Conservation (phyloP, 768 basidiomycete species). For the Omphalotus guepiniiformis region DNA sequence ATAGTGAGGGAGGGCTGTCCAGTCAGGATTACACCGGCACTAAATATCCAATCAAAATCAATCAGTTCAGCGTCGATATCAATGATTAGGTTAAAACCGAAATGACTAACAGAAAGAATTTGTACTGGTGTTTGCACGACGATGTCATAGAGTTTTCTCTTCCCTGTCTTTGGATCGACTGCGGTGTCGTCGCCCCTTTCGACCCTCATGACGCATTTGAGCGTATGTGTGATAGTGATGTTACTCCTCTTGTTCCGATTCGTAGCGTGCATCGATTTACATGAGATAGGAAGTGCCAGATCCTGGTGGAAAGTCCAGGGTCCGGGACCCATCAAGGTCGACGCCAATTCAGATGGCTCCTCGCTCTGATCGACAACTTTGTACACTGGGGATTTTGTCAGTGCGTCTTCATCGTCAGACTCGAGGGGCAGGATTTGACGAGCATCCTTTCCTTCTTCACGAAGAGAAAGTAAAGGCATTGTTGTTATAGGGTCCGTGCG, state of each 20-base stretch:
- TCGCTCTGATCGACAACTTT: slow-evolving; percentile 42
- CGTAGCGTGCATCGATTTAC: slow-evolving; percentile 22
- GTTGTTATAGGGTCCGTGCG: slow-evolving; percentile 56
- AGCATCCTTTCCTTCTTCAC: slow-evolving; percentile 47
- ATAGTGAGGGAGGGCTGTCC: slow-evolving; percentile 77
- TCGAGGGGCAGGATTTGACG: slow-evolving; percentile 74
- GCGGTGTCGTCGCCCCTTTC: slow-evolving; percentile 63
- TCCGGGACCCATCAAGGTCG: slow-evolving; percentile 68
- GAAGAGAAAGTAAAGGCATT: slow-evolving; percentile 50
- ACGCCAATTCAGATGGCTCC: slow-evolving; percentile 53
- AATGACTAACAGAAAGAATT: slow-evolving; percentile 71
- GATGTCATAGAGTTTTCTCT: slow-evolving; percentile 82
- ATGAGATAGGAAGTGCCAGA: slow-evolving; percentile 65
- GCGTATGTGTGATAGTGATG: slow-evolving; percentile 66
- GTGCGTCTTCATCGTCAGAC: slow-evolving; percentile 60
- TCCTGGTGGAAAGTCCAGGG: slow-evolving; percentile 81
- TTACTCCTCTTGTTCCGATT: slow-evolving; percentile 62
- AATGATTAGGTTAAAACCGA: not conserved
- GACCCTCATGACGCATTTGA: slow-evolving; percentile 82
- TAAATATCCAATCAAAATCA: too few relatives aligned
- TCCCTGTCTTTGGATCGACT: slow-evolving; percentile 61
- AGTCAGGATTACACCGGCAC: slow-evolving; percentile 82
- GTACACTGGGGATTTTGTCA: slow-evolving; percentile 63
- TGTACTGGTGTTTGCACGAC: slow-evolving; percentile 82
- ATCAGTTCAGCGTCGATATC: not conserved